phyloP scores from a whole-genome alignment of 106 monocot species.

The Narthecium ossifragum region DNA sequence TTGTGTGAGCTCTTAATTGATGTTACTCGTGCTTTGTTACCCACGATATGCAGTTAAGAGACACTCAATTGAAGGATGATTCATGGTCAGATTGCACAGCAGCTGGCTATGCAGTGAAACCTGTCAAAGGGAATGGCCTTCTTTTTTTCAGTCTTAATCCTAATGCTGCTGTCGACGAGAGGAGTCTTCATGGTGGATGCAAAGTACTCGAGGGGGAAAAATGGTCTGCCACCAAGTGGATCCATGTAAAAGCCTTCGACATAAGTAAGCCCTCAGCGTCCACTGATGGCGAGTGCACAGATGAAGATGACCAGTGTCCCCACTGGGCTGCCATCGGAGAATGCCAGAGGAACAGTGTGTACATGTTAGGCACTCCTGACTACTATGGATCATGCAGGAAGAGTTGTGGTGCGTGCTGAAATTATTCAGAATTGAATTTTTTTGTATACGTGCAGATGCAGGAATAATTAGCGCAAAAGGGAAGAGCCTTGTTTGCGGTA shows the following conservation, averaged over 20 bases:
- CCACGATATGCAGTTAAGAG: conserved; percentile 21
- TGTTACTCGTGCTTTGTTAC: background rate
- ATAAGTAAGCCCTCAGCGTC: background rate
- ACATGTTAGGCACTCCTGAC: conserved; percentile 65
- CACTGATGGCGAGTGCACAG: conserved; percentile 39
- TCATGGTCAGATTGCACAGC: conserved; percentile 36
- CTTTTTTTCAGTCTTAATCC: conserved; percentile 58
- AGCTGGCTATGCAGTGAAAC: conserved; percentile 43
- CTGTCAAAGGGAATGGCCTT: conserved; percentile 49
- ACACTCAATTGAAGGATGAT: conserved; percentile 22
- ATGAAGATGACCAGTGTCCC: conserved; percentile 54
- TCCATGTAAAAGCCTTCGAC: conserved; percentile 22
- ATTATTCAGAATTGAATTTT: background rate
- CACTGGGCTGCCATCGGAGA: conserved; percentile 67
- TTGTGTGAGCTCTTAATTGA: background rate
- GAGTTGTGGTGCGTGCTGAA: conserved; percentile 63
- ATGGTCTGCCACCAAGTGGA: conserved; percentile 60
- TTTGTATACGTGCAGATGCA: too few relatives aligned
- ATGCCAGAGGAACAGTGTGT: conserved; percentile 56
- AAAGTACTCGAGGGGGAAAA: conserved; percentile 50
- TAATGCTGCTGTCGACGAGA: conserved; percentile 35
- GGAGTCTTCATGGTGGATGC: conserved; percentile 44
- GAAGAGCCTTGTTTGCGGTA: too few relatives aligned
- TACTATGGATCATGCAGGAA: conserved; percentile 76
- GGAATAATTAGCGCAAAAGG: too few relatives aligned